A percentile compares a stretch with the other conserved stretches of the same genome.
Conservation (phyloP, 2,329 filamentous ascomycete species). For the Sclerotinia spermophila region DNA sequence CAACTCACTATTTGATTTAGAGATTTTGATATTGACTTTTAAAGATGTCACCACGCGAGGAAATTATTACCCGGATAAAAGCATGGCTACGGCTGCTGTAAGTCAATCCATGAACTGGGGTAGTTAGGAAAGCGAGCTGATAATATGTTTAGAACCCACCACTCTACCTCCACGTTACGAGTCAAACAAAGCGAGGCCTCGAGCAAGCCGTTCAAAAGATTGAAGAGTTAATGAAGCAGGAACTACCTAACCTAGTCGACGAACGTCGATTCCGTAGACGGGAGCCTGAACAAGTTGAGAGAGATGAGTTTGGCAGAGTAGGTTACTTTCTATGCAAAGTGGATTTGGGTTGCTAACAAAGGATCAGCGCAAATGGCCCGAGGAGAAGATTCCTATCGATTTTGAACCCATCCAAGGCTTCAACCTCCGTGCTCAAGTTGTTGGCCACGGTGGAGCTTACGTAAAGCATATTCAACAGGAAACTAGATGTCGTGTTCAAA, state of each 20-base stretch:
- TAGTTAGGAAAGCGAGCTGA: constrained; percentile 22
- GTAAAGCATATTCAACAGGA: constrained; percentile 98
- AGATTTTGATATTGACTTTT: constrained; percentile 53
- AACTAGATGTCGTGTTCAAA: constrained; percentile 93
- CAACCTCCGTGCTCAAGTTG: constrained; percentile 92
- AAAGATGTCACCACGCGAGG: constrained; percentile 98
- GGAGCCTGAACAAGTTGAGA: constrained; percentile 75
- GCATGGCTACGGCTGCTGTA: constrained; percentile 90
- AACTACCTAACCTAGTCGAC: constrained; percentile 91
- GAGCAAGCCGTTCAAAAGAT: constrained; percentile 85
- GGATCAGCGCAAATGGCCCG: constrained; percentile 91
- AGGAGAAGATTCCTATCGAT: constrained; percentile 87
- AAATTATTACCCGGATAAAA: constrained; percentile 96
- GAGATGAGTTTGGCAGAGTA: constrained; percentile 88
- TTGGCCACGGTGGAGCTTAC: constrained; percentile 89
- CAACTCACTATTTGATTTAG: constrained; percentile 38
- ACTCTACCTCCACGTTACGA: constrained; percentile 91
- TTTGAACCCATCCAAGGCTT: constrained; percentile 92
- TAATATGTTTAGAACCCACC: constrained; percentile 70
- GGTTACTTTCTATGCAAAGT: constrained; percentile 32
- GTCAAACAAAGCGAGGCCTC: constrained; percentile 85
- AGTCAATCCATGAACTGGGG: constrained; percentile 39
- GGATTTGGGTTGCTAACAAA: constrained; percentile 22
- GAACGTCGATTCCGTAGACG: constrained; percentile 86
- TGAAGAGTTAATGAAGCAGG: constrained; percentile 92